Conservation (phyloP, 208 protist genomes). For the Spongospora subterranea region DNA sequence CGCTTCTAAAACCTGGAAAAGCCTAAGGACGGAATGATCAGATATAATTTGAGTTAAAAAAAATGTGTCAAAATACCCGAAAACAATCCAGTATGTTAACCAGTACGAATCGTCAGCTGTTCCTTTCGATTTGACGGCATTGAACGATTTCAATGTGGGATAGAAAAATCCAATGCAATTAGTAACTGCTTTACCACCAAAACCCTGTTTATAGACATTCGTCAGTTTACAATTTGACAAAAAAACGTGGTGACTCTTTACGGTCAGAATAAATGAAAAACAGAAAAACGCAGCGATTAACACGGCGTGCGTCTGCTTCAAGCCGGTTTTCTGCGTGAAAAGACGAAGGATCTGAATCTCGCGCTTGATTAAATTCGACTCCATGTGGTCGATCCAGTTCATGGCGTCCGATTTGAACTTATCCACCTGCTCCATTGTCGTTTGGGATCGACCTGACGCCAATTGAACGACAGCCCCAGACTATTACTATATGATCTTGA, state of each 20-base stretch:
- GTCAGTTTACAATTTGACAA: neutral
- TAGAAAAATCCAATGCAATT: slow-evolving; percentile 18
- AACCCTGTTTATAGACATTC: neutral
- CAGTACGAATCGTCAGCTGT: slow-evolving; percentile 11
- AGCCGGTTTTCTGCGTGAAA: neutral
- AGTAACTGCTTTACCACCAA: slow-evolving; percentile 38
- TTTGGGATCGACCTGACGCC: no score
- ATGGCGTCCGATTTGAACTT: neutral
- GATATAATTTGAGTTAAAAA: neutral
- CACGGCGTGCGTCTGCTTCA: neutral
- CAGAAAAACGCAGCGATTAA: neutral
- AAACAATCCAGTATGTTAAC: slow-evolving; percentile 48
- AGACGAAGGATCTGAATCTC: neutral
- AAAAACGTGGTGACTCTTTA: neutral
- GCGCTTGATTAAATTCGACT: neutral
- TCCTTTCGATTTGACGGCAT: slow-evolving; percentile 41
- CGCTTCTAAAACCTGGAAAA: slow-evolving; percentile 8
- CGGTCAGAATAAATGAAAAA: neutral
- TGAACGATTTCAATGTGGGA: slow-evolving; percentile 12
- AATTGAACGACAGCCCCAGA: no score
- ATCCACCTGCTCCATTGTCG: neutral
- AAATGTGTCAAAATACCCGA: neutral
- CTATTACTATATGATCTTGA: no score
- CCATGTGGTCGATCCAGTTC: neutral
- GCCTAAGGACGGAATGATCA: neutral